Conservation (phyloP, 1,284 basidiomycete species). For the Rhodotorula sp. region DNA sequence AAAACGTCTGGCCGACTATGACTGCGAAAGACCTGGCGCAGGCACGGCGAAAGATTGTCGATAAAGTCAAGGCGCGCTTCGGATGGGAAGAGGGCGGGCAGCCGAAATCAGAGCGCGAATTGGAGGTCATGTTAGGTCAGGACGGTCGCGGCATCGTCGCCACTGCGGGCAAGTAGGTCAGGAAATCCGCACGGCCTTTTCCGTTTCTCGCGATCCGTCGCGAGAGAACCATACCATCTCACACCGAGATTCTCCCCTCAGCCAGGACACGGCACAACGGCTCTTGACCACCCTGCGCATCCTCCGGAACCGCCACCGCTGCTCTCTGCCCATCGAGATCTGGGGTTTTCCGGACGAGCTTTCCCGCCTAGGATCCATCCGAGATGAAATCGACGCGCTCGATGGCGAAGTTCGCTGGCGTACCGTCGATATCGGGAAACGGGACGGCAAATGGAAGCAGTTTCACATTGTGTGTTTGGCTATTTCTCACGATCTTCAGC, state of each 20-base stretch:
- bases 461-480: conserved; percentile 43
- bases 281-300: conserved; percentile 15
- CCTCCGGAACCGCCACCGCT: conserved; percentile 8
- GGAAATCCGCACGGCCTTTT: neutral
- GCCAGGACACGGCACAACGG: conserved; percentile 10
- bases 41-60: conserved; percentile 48
- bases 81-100: neutral
- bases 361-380: neutral
- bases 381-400: conserved; percentile 9
- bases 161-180: conserved; percentile 18
- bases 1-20: conserved; percentile 48
- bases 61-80: conserved; percentile 44
- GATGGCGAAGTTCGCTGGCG: conserved; percentile 22
- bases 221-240: neutral
- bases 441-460: conserved; percentile 47
- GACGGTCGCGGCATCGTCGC: conserved; percentile 39
- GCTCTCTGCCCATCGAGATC: conserved; percentile 16
- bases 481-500: no score
- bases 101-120: conserved; percentile 31
- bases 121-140: conserved; percentile 44
- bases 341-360: conserved; percentile 17
- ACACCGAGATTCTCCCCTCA: neutral
- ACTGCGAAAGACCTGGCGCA: conserved; percentile 44
- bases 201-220: neutral
- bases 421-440: conserved; percentile 1